Percentiles rank a stretch among this genome's conserved stretches.
These are phyloP conservation scores for Casuarina cunninghamiana DNA, from an alignment of 306 rosid species.

Conservation along the genomic window DNA sequence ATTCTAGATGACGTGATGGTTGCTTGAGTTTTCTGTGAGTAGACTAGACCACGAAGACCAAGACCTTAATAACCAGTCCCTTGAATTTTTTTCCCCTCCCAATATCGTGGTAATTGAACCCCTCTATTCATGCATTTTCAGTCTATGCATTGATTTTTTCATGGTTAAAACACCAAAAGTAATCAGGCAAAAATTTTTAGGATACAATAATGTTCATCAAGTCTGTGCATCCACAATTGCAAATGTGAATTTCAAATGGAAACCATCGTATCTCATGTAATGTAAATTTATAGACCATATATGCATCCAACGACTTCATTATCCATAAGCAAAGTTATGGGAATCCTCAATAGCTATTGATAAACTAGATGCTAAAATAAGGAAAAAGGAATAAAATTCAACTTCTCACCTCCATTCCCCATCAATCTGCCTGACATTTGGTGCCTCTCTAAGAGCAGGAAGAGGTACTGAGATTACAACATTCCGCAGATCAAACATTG, in stretches of 20 bases:
- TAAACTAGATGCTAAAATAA: constrained; percentile 1
- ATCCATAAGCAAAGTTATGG: background rate
- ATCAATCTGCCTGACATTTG: constrained; percentile 75
- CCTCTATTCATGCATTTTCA: background rate
- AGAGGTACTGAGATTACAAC: constrained; percentile 87
- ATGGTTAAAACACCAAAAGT: background rate
- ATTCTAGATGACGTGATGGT: too few relatives aligned
- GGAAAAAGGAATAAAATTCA: background rate
- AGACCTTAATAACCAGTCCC: too few relatives aligned
- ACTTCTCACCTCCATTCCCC: constrained; percentile 84
- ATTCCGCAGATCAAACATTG: constrained; percentile 77
- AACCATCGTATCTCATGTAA: background rate
- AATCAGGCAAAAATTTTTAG: background rate
- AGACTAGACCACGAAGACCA: too few relatives aligned
- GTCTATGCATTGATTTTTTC: background rate
- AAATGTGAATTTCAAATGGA: background rate
- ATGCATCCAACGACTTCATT: background rate
- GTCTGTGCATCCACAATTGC: background rate
- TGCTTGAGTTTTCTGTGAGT: too few relatives aligned
- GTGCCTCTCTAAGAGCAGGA: constrained; percentile 94
- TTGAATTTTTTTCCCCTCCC: too few relatives aligned
- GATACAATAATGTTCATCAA: background rate
- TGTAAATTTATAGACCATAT: background rate
- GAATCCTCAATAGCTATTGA: background rate
- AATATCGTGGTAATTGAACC: too few relatives aligned